Evolutionary conservation across 2,329 filamentous ascomycete genomes (phyloP), one percentile per base, ranked within the genome.

Genomic region (Shiraia bambusicola): DNA sequence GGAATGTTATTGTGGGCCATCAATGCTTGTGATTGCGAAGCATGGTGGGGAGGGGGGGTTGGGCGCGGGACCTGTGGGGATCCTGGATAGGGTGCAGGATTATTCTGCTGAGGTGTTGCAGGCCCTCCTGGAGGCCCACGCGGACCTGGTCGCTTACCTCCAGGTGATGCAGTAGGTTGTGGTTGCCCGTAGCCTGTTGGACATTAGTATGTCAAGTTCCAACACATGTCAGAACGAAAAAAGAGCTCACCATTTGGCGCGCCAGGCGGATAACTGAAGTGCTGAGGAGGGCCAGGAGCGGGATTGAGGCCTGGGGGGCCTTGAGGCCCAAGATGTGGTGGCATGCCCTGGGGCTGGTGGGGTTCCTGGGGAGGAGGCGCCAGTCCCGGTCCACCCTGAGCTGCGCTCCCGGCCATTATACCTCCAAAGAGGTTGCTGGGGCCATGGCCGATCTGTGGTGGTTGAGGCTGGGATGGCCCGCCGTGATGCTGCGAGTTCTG

Each of bases 81-180:
- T 51, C 90, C 88, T 27, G 88, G 86, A 65, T 95, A 95, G 17
- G 90, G 86, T 44, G 91, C 85, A 40, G 87, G 86, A 43, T 87
- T 89, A 71, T 88, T 90, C 70, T 95, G 89, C 72, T 96, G 90
- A 47, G 92, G 91, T 49, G 93, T 96, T 19, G 90, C 87, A 47
- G 91, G 89, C 31, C 52, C 49, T 32, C 86, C 81, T 22, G 76
- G 77, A 40, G 76, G 77, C 40, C 77, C 76, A 45, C 84, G 83
- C 40, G 56, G 64, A 31, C 84, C 81, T 16, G 84, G 79, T 60
- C 86, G 81, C 70, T 89, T 88, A 50, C 83, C 84, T 4, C 91
- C 92, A 16, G 92, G 92, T 45, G 90, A 95, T 35, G 88, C 87
- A 25, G 88, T 92, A 47, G 85, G 86, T 68, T 84, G 88, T 34